Percentiles rank a stretch among this genome's conserved stretches.
Conservation (phyloP, 1,284 basidiomycete species). For the Fomitopsis betulina region DNA sequence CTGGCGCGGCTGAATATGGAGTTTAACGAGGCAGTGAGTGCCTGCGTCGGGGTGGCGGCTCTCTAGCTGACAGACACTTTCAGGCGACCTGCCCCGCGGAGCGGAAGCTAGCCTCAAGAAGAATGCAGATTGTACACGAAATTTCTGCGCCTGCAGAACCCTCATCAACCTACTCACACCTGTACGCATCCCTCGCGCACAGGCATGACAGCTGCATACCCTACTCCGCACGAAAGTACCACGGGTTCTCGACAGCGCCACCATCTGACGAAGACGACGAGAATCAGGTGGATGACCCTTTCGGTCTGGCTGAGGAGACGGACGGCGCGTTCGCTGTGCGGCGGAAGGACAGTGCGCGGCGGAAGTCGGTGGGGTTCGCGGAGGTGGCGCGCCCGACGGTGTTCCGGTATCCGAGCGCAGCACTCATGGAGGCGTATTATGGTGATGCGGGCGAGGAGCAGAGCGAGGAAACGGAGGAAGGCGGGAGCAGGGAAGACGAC, state of each 20-base stretch:
- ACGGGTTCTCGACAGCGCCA: slow-evolving; percentile 8
- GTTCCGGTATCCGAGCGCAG: slow-evolving; percentile 20
- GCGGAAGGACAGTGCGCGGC: slow-evolving; percentile 1
- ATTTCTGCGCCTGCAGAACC: not conserved
- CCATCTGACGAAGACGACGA: slow-evolving; percentile 8
- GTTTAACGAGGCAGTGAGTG: slow-evolving; percentile 28
- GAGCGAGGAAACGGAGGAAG: not conserved
- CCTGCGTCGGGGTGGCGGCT: not conserved
- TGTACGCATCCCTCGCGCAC: slow-evolving; percentile 12
- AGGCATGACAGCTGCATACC: slow-evolving; percentile 19
- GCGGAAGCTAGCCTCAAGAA: slow-evolving; percentile 11
- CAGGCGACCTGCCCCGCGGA: slow-evolving; percentile 21
- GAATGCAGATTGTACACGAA: not conserved
- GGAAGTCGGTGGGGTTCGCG: slow-evolving; percentile 21
- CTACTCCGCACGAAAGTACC: slow-evolving; percentile 16
- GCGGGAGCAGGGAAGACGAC: not conserved
- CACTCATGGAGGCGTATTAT: slow-evolving; percentile 12
- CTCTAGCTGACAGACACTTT: not conserved
- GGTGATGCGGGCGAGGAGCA: slow-evolving; percentile 8
- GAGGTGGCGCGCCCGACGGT: slow-evolving; percentile 14
- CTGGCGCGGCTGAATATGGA: slow-evolving; percentile 27
- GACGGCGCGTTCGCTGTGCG: slow-evolving; percentile 5
- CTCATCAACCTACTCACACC: not conserved
- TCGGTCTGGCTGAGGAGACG: slow-evolving; percentile 5
- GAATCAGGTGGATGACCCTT: slow-evolving; percentile 6